These are phyloP conservation scores for Peterozyma toletana DNA, from an alignment of 805 yeast species.

Conservation along the genomic window DNA sequence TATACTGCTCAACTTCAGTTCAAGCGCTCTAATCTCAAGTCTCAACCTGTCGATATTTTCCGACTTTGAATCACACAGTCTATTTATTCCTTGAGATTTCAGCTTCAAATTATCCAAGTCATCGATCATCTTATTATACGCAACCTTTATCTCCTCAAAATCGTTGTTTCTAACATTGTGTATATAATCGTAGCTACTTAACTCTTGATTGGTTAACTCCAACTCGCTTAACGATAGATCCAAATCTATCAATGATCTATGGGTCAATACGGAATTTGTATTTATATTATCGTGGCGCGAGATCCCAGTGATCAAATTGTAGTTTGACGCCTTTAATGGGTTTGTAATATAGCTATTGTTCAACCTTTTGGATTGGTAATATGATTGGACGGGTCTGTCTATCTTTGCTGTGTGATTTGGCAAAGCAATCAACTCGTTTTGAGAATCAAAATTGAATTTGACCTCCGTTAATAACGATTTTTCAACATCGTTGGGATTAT, in stretches of 20 bases:
- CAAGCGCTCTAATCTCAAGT: slow-evolving; percentile 18
- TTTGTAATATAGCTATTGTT: slow-evolving; percentile 64
- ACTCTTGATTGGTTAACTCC: slow-evolving; percentile 37
- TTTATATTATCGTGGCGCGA: slow-evolving; percentile 21
- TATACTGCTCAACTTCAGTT: slow-evolving; percentile 19
- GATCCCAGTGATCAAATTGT: slow-evolving; percentile 26
- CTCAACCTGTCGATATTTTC: slow-evolving; percentile 12
- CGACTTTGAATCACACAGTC: slow-evolving; percentile 17
- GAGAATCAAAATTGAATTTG: slow-evolving; percentile 49
- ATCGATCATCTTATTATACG: slow-evolving; percentile 34
- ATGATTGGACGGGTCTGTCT: slow-evolving; percentile 23
- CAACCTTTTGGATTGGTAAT: slow-evolving; percentile 55
- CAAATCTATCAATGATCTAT: slow-evolving; percentile 51
- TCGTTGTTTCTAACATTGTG: slow-evolving; percentile 33
- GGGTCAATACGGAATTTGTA: slow-evolving; percentile 40
- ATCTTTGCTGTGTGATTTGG: slow-evolving; percentile 16
- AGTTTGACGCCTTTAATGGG: slow-evolving; percentile 38
- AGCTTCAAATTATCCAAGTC: slow-evolving; percentile 36
- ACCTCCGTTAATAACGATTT: slow-evolving; percentile 70
- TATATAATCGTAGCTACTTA: slow-evolving; percentile 34
- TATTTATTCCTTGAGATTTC: slow-evolving; percentile 21
- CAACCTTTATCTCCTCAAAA: slow-evolving; percentile 31
- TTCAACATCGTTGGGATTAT: slow-evolving; percentile 71
- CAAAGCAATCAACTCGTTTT: slow-evolving; percentile 20
- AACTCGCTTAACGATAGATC: slow-evolving; percentile 38